Base-by-base conservation (phyloP, 2,329 filamentous ascomycete genomes). In the Trichoderma asperellum region DNA sequence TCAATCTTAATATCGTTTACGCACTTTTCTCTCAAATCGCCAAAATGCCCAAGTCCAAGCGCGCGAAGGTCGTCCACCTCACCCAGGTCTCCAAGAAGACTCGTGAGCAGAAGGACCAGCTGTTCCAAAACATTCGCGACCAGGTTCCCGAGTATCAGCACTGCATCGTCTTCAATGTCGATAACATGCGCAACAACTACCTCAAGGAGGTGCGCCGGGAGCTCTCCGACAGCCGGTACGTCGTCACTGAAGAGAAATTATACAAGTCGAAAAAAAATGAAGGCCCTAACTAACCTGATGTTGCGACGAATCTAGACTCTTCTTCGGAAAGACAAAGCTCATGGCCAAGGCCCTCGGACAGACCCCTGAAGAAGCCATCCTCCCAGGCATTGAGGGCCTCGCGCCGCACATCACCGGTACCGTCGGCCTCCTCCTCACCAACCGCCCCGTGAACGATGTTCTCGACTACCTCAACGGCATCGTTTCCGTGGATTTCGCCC, bases 301-400 rank as follows among this genome's bases (percentile, higher is more conserved):
- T 35, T 57, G 32, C 8, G 12, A 24, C 21, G 27, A 18, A 61
- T 59, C 8, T 76, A 96, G 94, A 75, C 85, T 99, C 79, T 98
- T 98, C 89, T 98, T 97, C 82, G 96, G 95, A 83, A 99, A 98
- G 85, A 98, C 95, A 70, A 98, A 98, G 84, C 94, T 99, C 81
- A 98, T 98, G 94, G 90, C 92, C 76, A 95, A 96, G 83, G 94
- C 96, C 69, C 91, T 99, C 32, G 96, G 96, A 78, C 87, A 88
- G 73, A 90, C 86, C 66, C 86, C 89, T 74, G 91, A 92, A 77
- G 91, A 93, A 76, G 93, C 94, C 82, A 88, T 92, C 81, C 92
- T 93, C 74, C 88, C 92, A 56, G 92, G 93, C 78, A 88, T 96
- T 76, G 85, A 92, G 78, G 82, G 83, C 72, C 88, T 97, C 70